These are phyloP conservation scores for Helicocarpus griseus DNA, from an alignment of 2,329 filamentous ascomycete species.

Conservation along the genomic window DNA sequence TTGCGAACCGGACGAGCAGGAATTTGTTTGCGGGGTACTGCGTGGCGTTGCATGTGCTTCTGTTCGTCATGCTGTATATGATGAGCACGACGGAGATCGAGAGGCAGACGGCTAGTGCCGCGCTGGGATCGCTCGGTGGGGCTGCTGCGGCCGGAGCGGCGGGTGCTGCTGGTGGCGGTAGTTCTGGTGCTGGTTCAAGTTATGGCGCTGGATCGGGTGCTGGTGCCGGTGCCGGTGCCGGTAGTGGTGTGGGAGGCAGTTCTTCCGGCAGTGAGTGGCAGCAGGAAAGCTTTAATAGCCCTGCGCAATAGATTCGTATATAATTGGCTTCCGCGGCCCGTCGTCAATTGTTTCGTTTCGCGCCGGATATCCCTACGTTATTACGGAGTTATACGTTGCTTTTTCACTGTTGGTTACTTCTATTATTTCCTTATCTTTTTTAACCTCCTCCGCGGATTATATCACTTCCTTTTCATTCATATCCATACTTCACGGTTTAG, in stretches of 20 bases:
- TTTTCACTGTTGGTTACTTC: background rate
- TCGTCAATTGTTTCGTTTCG: background rate
- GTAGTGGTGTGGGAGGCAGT: background rate
- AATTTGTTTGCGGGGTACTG: slow-evolving; percentile 94
- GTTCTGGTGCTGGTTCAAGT: background rate
- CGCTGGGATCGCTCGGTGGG: slow-evolving; percentile 41
- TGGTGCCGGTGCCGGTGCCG: background rate
- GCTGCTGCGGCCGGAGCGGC: slow-evolving; percentile 26
- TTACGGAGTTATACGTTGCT: background rate
- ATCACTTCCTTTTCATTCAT: too few relatives aligned
- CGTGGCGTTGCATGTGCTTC: slow-evolving; percentile 73
- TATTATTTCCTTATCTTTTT: background rate
- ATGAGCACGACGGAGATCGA: slow-evolving; percentile 57
- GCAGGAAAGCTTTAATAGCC: background rate
- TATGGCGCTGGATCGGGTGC: background rate
- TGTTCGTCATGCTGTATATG: slow-evolving; percentile 82
- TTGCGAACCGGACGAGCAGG: slow-evolving; percentile 80
- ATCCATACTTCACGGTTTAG: too few relatives aligned
- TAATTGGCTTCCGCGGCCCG: background rate
- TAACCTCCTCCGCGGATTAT: too few relatives aligned
- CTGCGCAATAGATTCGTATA: background rate
- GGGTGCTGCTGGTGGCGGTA: slow-evolving; percentile 20
- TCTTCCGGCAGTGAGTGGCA: background rate
- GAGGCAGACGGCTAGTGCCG: slow-evolving; percentile 48
- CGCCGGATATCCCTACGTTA: background rate